Evolutionary conservation across 176 grass and related monocot genomes (phyloP).

Genomic region (Puccinellia tenuiflora): DNA sequence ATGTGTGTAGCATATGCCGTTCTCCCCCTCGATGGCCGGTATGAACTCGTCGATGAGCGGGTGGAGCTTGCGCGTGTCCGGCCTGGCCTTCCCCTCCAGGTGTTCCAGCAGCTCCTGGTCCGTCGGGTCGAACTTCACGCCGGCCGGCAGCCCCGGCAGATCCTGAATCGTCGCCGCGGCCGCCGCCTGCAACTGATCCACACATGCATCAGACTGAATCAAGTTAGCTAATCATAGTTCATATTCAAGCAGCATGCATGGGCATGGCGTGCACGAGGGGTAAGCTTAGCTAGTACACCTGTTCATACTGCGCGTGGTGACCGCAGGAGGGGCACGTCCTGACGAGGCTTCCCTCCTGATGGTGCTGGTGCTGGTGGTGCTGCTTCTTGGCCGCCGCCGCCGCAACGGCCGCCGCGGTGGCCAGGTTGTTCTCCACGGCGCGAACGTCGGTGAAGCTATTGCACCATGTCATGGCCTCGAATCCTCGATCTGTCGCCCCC

Average conservation of each 20-base stretch:
- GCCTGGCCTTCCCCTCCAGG: slow-evolving; percentile 84
- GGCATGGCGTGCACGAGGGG: neutral
- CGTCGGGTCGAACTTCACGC: slow-evolving; percentile 96
- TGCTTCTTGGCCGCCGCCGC: slow-evolving; percentile 38
- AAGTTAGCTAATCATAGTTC: neutral
- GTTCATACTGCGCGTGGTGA: slow-evolving; percentile 70
- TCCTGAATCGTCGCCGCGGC: slow-evolving; percentile 68
- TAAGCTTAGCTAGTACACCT: neutral
- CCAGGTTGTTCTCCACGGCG: slow-evolving; percentile 63
- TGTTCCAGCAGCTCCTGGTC: slow-evolving; percentile 94
- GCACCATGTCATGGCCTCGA: slow-evolving; percentile 76
- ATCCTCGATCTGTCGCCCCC: neutral
- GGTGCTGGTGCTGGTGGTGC: slow-evolving; percentile 29
- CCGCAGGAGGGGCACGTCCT: slow-evolving; percentile 76
- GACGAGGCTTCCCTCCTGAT: slow-evolving; percentile 56
- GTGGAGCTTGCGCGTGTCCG: slow-evolving; percentile 64
- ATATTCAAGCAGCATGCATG: neutral
- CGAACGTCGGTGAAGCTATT: slow-evolving; percentile 70
- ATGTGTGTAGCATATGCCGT: slow-evolving; percentile 99
- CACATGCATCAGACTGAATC: neutral
- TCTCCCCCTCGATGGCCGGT: slow-evolving; percentile 92
- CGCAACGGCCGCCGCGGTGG: slow-evolving; percentile 25
- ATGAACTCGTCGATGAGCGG: slow-evolving; percentile 98
- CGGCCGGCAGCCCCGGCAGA: slow-evolving; percentile 75
- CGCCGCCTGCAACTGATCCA: slow-evolving; percentile 37